phyloP scores from a whole-genome alignment of 2,329 filamentous ascomycete species.

The Colletotrichum abscissum region DNA sequence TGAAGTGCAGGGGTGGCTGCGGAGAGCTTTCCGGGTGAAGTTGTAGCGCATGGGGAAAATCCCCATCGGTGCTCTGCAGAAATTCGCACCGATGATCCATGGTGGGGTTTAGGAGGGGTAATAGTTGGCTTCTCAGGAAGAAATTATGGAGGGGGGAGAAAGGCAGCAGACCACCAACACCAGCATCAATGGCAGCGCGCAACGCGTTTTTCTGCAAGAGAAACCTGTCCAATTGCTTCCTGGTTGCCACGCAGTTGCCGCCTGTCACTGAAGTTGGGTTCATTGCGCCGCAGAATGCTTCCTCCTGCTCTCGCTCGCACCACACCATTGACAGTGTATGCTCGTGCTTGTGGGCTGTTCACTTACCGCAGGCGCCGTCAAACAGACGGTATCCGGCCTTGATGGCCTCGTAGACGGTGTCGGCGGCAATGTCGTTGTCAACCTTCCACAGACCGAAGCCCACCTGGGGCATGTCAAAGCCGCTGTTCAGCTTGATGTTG shows the following conservation, averaged over 20 bases:
- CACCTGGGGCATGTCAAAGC: slow-evolving; percentile 78
- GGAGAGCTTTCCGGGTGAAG: slow-evolving; percentile 32
- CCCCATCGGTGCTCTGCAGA: slow-evolving; percentile 3
- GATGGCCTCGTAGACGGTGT: slow-evolving; percentile 82
- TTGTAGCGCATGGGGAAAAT: slow-evolving; percentile 18
- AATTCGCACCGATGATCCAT: slow-evolving; percentile 24
- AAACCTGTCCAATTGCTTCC: not conserved
- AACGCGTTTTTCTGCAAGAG: not conserved
- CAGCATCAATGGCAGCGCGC: not conserved
- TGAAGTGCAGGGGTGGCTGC: slow-evolving; percentile 11
- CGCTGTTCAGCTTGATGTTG: slow-evolving; percentile 72
- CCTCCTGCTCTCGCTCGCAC: not conserved
- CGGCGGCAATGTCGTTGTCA: slow-evolving; percentile 76
- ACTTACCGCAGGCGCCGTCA: slow-evolving; percentile 70
- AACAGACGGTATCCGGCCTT: slow-evolving; percentile 71
- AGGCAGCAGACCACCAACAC: slow-evolving; percentile 9
- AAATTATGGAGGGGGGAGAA: slow-evolving; percentile 14
- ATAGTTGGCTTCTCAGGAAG: slow-evolving; percentile 4
- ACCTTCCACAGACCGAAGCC: slow-evolving; percentile 90
- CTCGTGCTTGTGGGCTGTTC: not conserved
- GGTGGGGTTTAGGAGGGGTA: slow-evolving; percentile 37
- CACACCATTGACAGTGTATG: not conserved
- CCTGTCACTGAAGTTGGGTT: not conserved
- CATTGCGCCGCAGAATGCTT: not conserved
- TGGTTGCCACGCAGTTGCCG: not conserved